Evolutionary conservation across 2,329 filamentous ascomycete genomes (phyloP), one percentile per base, ranked within the genome.

Genomic region (Aspergillus floridensis): DNA sequence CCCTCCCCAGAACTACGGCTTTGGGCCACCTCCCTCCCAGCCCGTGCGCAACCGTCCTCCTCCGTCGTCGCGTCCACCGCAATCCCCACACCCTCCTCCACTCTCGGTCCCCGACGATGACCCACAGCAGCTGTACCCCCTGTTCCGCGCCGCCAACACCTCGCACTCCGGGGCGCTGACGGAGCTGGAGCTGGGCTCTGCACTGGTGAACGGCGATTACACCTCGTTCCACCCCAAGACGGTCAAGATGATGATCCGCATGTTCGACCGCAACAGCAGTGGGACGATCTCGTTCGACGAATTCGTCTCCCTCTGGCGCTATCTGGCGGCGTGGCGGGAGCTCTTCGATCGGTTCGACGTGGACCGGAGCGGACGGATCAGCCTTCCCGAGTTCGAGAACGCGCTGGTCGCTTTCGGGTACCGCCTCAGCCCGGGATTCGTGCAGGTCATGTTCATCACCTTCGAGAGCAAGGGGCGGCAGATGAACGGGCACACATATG

Each of bases 171-270:
- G 93, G 21, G 87, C 92, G 65, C 84, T 99, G 50, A 92, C 90
- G 2, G 93, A 96, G 77, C 83, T 83, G 54, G 93, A 98, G 76
- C 87, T 99, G 12, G 89, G 91, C 10, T 88, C 90, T 1, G 95
- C 95, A 21, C 86, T 99, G 5, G 93, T 98, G 60, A 99, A 99
- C 73, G 93, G 93, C 57, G 95, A 99, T 81, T 97, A 91, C 86
- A 91, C 91, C 1, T 86, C 92, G 4, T 99, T 99, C 75, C 93
- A 99, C 76, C 84, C 88, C 4, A 90, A 96, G 69, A 99, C 95
- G 1, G 93, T 98, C 65, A 89, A 89, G 71, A 96, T 98, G 91
- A 97, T 99, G 93, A 97, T 99, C 67, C 90, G 93, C 72, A 98
- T 99, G 95, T 99, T 99, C 78, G 93, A 98, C 79, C 91, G 89